Evolutionary conservation across 768 basidiomycete species (phyloP).

Genomic region (Serendipita sp.): DNA sequence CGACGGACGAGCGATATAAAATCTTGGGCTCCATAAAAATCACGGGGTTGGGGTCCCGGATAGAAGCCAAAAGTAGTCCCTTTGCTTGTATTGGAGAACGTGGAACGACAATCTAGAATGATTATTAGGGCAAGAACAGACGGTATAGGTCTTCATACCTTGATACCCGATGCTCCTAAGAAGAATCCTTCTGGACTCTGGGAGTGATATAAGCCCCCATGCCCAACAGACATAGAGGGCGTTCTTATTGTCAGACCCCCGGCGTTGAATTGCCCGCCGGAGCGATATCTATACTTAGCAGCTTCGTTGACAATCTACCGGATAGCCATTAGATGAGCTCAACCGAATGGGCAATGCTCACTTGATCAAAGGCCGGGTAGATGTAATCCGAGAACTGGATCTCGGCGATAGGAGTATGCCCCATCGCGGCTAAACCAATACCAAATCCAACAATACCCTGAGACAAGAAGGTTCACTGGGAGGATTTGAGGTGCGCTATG

Average conservation of each 20-base stretch:
- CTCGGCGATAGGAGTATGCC: constrained; percentile 87
- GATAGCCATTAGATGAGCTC: not conserved
- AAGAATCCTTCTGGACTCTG: constrained; percentile 94
- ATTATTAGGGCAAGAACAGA: not conserved
- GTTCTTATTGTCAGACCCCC: constrained; percentile 69
- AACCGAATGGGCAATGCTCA: constrained; percentile 14
- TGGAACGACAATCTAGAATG: constrained; percentile 57
- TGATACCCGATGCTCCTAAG: constrained; percentile 75
- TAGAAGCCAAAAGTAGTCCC: constrained; percentile 68
- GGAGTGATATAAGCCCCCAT: constrained; percentile 86
- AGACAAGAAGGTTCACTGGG: constrained; percentile 15
- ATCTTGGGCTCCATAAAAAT: constrained; percentile 94
- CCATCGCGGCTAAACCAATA: constrained; percentile 82
- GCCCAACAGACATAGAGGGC: constrained; percentile 81
- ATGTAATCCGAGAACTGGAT: constrained; percentile 81
- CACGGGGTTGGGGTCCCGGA: constrained; percentile 85
- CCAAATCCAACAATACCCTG: constrained; percentile 84
- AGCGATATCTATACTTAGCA: constrained; percentile 81
- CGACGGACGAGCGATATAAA: constrained; percentile 79
- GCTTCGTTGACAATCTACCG: constrained; percentile 76
- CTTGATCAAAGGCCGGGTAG: constrained; percentile 89
- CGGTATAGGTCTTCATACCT: constrained; percentile 29
- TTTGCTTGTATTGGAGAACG: constrained; percentile 94
- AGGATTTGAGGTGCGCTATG: not conserved
- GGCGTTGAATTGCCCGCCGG: constrained; percentile 68